A percentile compares a stretch with the other conserved stretches of the same genome.
Evolutionary conservation across 2,329 filamentous ascomycete species (phyloP).

Genomic region (Aspergillus novofumigatus): DNA sequence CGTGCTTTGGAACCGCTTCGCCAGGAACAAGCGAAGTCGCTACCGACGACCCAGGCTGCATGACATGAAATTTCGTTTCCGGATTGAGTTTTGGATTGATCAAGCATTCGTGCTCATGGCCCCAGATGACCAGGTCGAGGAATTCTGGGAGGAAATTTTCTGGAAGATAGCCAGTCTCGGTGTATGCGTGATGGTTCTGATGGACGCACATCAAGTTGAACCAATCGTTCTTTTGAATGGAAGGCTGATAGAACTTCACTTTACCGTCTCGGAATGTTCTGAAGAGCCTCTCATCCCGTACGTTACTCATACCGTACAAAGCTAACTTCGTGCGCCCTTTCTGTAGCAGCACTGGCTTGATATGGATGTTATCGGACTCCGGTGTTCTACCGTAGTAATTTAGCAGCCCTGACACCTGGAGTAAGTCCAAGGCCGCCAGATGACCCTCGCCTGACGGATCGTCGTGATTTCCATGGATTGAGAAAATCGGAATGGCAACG

Average conservation of each 20-base stretch:
- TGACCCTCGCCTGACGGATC: constrained; percentile 96
- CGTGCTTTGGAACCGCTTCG: constrained; percentile 86
- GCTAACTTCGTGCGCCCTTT: constrained; percentile 92
- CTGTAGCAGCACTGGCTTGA: constrained; percentile 87
- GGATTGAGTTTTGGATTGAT: constrained; percentile 81
- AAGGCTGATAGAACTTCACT: constrained; percentile 88
- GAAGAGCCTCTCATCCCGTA: constrained; percentile 90
- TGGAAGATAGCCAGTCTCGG: constrained; percentile 86
- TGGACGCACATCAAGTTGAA: constrained; percentile 95
- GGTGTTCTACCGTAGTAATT: constrained; percentile 95
- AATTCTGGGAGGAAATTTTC: constrained; percentile 91
- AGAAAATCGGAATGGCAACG: constrained; percentile 93
- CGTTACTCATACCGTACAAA: constrained; percentile 90
- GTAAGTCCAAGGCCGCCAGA: constrained; percentile 81
- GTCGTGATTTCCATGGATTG: constrained; percentile 97
- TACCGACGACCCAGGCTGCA: constrained; percentile 95
- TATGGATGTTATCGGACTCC: constrained; percentile 86
- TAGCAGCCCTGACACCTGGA: constrained; percentile 84
- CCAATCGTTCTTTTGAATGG: constrained; percentile 78
- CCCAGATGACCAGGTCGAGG: constrained; percentile 90
- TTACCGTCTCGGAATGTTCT: constrained; percentile 89
- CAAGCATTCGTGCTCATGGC: constrained; percentile 93
- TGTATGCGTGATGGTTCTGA: constrained; percentile 92
- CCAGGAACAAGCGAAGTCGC: constrained; percentile 88
- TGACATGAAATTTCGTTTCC: constrained; percentile 88